These are phyloP conservation scores for Vigna radiata DNA, from an alignment of 306 rosid genomes.

Conservation along the genomic window DNA sequence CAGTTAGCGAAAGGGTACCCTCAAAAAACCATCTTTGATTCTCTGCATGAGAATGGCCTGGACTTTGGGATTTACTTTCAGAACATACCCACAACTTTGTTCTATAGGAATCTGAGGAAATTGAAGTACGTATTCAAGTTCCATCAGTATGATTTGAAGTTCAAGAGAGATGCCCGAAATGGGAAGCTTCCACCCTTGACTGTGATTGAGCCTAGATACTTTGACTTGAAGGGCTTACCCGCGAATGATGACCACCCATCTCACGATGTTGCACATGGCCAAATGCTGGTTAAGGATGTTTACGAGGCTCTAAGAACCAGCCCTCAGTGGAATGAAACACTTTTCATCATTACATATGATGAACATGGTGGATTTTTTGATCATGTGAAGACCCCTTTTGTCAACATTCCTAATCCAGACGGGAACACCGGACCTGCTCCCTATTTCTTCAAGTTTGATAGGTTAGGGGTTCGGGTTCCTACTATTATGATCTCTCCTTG, in stretches of 20 bases:
- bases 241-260: constrained; percentile 99
- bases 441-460: constrained; percentile 93
- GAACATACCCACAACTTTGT: constrained; percentile 84
- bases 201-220: constrained; percentile 93
- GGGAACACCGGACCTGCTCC: constrained; percentile 99
- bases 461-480: constrained; percentile 96
- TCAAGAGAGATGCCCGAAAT: constrained; percentile 76
- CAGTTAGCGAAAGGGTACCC: constrained; percentile 90
- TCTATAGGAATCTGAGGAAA: constrained; percentile 88
- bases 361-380: constrained; percentile 97
- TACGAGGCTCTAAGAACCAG: constrained; percentile 90
- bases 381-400: constrained; percentile 88
- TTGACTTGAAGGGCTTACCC: constrained; percentile 74
- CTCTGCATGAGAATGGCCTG: constrained; percentile 70
- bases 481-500: constrained; percentile 98
- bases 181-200: constrained; percentile 90
- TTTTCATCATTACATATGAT: constrained; percentile 87
- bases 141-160: constrained; percentile 78
- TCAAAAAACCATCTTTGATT: constrained; percentile 92
- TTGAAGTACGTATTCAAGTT: constrained; percentile 80
- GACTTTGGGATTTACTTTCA: constrained; percentile 87
- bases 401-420: constrained; percentile 89
- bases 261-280: constrained; percentile 98
- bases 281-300: constrained; percentile 90
- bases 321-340: constrained; percentile 96